Evolutionary conservation across 2,329 filamentous ascomycete genomes (phyloP).

Genomic region (Cytospora paraplurivora): DNA sequence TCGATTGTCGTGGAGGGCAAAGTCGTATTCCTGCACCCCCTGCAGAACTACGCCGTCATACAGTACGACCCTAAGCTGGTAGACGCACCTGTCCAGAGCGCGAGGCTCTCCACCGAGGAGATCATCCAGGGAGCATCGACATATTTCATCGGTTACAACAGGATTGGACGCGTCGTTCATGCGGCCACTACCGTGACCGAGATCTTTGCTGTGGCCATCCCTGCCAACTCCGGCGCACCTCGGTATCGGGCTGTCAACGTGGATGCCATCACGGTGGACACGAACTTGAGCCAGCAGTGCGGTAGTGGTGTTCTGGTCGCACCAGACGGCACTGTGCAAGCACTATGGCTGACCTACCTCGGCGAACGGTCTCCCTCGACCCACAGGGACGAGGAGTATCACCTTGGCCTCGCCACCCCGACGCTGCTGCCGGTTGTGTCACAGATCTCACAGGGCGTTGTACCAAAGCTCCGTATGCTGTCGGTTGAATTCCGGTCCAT

Average conservation of each 20-base stretch:
- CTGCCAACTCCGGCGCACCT: slow-evolving; percentile 82
- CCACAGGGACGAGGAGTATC: slow-evolving; percentile 72
- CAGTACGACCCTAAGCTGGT: slow-evolving; percentile 93
- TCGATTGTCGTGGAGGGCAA: slow-evolving; percentile 93
- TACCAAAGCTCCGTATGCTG: slow-evolving; percentile 83
- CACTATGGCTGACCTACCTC: slow-evolving; percentile 94
- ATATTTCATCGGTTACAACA: slow-evolving; percentile 97
- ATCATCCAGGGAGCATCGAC: slow-evolving; percentile 93
- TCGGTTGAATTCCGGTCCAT: slow-evolving; percentile 94
- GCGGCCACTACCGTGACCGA: slow-evolving; percentile 94
- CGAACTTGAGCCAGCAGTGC: slow-evolving; percentile 85
- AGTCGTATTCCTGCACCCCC: slow-evolving; percentile 91
- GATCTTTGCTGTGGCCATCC: slow-evolving; percentile 95
- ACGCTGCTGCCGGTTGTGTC: slow-evolving; percentile 86
- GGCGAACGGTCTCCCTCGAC: slow-evolving; percentile 59
- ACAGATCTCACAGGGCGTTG: slow-evolving; percentile 77
- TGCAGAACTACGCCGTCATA: slow-evolving; percentile 95
- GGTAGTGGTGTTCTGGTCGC: slow-evolving; percentile 90
- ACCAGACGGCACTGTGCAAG: slow-evolving; percentile 89
- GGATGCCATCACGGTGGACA: slow-evolving; percentile 96
- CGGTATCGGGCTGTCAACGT: slow-evolving; percentile 94
- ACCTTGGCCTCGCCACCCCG: slow-evolving; percentile 87
- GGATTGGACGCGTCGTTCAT: slow-evolving; percentile 90
- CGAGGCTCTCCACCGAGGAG: slow-evolving; percentile 75
- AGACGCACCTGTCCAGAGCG: slow-evolving; percentile 89